Evolutionary conservation across 805 yeast species (phyloP).

Genomic region (Wickerhamiella hasegawae): DNA sequence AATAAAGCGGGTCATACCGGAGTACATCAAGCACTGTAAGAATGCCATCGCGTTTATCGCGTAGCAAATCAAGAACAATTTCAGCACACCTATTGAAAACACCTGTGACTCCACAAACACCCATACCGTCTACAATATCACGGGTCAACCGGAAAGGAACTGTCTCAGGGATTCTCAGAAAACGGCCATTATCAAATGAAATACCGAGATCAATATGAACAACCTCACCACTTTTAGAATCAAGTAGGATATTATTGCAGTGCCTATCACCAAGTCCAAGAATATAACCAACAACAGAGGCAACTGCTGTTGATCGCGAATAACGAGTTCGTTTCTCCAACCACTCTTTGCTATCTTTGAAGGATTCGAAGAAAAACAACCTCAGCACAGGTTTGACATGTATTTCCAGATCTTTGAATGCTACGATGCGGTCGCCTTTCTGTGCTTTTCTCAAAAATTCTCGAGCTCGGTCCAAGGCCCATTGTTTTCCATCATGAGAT

Average conservation of each 20-base stretch:
- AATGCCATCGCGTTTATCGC: constrained; percentile 52
- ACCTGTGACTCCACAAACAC: constrained; percentile 73
- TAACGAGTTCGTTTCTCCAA: constrained; percentile 45
- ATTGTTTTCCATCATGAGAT: constrained; percentile 25
- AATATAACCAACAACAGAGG: constrained; percentile 75
- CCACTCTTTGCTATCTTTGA: constrained; percentile 60
- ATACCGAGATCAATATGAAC: constrained; percentile 93
- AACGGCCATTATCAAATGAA: constrained; percentile 85
- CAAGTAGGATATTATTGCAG: constrained; percentile 77
- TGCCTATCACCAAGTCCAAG: constrained; percentile 94
- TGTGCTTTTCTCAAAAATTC: constrained; percentile 23
- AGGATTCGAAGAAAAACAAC: constrained; percentile 52
- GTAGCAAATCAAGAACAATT: constrained; percentile 48
- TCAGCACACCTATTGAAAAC: constrained; percentile 59
- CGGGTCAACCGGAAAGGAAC: constrained; percentile 88
- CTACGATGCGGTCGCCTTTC: constrained; percentile 19
- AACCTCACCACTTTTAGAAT: constrained; percentile 71
- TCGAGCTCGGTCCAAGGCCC: constrained; percentile 44
- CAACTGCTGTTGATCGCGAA: constrained; percentile 64
- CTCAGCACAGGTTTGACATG: constrained; percentile 53
- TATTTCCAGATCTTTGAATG: constrained; percentile 31
- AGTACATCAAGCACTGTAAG: constrained; percentile 71
- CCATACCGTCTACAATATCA: constrained; percentile 87
- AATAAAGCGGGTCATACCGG: constrained; percentile 81
- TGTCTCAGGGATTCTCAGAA: constrained; percentile 73